Evolutionary conservation across 306 rosid genomes (phyloP).

Genomic region (Potentilla sterilis): DNA sequence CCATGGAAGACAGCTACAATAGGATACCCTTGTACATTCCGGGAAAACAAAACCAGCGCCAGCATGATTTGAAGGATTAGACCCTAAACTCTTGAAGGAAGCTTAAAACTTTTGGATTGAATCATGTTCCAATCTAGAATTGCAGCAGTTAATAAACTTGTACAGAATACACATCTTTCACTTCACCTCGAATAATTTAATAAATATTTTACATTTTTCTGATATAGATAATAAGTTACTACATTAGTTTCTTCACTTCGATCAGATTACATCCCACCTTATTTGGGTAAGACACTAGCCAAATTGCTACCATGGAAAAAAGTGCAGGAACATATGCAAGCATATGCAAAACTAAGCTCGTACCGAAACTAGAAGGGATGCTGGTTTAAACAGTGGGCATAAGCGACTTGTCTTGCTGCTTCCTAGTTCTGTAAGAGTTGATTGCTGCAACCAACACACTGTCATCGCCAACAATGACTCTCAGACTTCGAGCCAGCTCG

Average conservation of each 20-base stretch:
- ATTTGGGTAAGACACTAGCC: not conserved
- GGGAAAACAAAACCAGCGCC: no score
- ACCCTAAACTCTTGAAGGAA: no score
- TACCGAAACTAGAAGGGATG: not conserved
- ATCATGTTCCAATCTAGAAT: no score
- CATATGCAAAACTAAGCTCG: not conserved
- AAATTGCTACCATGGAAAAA: not conserved
- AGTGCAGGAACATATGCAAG: not conserved
- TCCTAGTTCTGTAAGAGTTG: not conserved
- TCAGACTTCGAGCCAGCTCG: not conserved
- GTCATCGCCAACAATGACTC: not conserved
- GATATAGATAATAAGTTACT: not conserved
- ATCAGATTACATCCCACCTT: not conserved
- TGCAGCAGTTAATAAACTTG: no score
- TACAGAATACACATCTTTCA: no score
- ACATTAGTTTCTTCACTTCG: not conserved
- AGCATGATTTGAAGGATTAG: no score
- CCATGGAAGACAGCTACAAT: no score
- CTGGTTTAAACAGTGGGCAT: not conserved
- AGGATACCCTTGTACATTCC: no score
- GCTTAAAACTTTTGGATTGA: no score
- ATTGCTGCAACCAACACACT: not conserved
- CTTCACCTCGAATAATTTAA: no score
- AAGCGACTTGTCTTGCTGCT: not conserved
- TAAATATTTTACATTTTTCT: no score